Percentiles rank a stretch among this genome's conserved stretches.
phyloP scores from a whole-genome alignment of 176 grass and related monocot species.

The Tuctoria greenei region DNA sequence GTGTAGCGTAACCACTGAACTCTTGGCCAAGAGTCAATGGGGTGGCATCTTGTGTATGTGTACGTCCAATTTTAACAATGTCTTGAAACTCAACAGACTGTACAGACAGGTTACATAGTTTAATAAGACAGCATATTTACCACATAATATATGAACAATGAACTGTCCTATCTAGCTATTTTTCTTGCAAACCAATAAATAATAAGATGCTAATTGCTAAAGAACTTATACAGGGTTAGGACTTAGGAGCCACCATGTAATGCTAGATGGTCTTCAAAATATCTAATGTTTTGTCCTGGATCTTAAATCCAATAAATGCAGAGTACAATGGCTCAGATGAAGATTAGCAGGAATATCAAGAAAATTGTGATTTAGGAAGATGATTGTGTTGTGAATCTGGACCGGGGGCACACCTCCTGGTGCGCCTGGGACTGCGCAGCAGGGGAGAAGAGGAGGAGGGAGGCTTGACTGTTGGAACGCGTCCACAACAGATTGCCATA shows the following conservation, averaged over 20 bases:
- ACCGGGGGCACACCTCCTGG: too few relatives aligned
- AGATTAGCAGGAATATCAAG: background rate
- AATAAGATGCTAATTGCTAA: slow-evolving; percentile 13
- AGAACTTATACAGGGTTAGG: background rate
- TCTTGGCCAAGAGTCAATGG: slow-evolving; percentile 97
- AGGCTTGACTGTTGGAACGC: too few relatives aligned
- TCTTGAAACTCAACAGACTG: slow-evolving; percentile 94
- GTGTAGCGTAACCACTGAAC: slow-evolving; percentile 91
- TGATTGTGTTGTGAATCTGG: too few relatives aligned
- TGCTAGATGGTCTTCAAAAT: background rate
- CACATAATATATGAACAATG: slow-evolving; percentile 11
- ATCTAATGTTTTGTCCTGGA: background rate
- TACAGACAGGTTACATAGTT: slow-evolving; percentile 25
- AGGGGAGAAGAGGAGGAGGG: too few relatives aligned
- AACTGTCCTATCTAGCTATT: slow-evolving; percentile 5
- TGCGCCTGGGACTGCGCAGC: too few relatives aligned
- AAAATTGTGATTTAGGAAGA: background rate
- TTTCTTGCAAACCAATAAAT: background rate
- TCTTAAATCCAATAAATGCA: background rate
- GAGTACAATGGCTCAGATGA: background rate
- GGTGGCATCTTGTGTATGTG: slow-evolving; percentile 98
- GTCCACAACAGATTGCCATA: too few relatives aligned
- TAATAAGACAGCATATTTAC: slow-evolving; percentile 3
- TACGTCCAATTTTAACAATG: slow-evolving; percentile 94
- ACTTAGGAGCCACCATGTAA: background rate